A percentile compares a stretch with the other conserved stretches of the same genome.
Conservation (phyloP, 371 early-diverging fungal genomes). For the Syncephalastrum racemosum region DNA sequence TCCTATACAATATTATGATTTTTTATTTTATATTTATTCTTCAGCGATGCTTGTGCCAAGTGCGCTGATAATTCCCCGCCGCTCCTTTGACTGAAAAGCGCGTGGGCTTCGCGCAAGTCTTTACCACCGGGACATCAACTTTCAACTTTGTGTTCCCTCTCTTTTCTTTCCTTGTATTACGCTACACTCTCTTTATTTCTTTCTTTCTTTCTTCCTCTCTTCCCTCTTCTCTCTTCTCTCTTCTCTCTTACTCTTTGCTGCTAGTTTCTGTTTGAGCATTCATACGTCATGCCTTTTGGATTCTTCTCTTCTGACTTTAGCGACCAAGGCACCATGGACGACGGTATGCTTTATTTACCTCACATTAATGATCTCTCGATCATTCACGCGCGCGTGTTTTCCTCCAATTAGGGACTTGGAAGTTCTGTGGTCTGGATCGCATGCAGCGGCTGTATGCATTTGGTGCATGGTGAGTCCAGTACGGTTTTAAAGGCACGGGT, state of each 20-base stretch:
- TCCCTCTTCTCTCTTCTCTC: not conserved
- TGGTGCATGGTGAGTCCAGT: conserved; percentile 64
- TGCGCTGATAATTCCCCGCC: too few relatives aligned
- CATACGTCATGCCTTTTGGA: conserved; percentile 37
- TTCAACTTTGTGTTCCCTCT: too few relatives aligned
- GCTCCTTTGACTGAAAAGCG: too few relatives aligned
- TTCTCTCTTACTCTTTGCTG: not conserved
- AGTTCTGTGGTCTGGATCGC: conserved; percentile 62
- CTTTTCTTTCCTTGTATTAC: too few relatives aligned
- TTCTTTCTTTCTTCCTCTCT: conserved; percentile 6
- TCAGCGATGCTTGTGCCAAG: too few relatives aligned
- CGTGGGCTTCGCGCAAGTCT: too few relatives aligned
- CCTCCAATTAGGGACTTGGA: conserved; percentile 36
- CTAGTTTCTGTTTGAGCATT: not conserved
- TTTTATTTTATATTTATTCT: too few relatives aligned
- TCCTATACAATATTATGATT: too few relatives aligned
- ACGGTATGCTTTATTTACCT: conserved; percentile 32
- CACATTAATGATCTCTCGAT: too few relatives aligned
- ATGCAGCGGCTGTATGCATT: conserved; percentile 90
- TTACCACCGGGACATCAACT: too few relatives aligned
- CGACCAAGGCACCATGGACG: conserved; percentile 51
- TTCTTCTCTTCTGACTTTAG: conserved; percentile 42
- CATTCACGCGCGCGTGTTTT: not conserved
- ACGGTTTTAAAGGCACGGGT: not conserved
- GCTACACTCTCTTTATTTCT: not conserved